Conservation (phyloP, 2,329 filamentous ascomycete genomes). For the Setomelanomma holmii region DNA sequence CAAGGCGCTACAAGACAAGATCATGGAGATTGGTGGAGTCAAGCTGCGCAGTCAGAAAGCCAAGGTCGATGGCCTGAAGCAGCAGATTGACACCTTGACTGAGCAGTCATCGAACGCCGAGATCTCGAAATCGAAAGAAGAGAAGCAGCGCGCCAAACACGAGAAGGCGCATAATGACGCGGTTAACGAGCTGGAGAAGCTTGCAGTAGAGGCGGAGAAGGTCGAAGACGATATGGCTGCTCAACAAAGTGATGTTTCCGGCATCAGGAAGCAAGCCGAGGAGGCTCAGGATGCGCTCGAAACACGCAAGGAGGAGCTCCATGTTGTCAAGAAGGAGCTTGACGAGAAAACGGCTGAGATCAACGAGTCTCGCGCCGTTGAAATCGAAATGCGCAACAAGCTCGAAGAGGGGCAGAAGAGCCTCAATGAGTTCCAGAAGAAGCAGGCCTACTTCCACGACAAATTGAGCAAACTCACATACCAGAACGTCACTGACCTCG, state of each 20-base stretch:
- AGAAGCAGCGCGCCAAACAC: conserved; percentile 88
- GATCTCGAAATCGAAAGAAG: conserved; percentile 87
- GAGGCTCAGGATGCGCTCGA: conserved; percentile 80
- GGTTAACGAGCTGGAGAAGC: conserved; percentile 76
- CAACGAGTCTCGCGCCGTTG: conserved; percentile 84
- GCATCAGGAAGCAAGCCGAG: conserved; percentile 75
- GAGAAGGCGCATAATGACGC: conserved; percentile 83
- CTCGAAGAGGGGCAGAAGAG: conserved; percentile 95
- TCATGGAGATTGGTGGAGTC: conserved; percentile 97
- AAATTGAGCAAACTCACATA: conserved; percentile 84
- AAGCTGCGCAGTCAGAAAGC: conserved; percentile 88
- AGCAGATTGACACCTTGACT: conserved; percentile 79
- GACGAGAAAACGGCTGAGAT: conserved; percentile 86
- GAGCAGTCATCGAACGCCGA: conserved; percentile 88
- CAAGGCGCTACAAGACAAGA: conserved; percentile 90
- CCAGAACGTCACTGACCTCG: conserved; percentile 72
- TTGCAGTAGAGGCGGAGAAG: conserved; percentile 75
- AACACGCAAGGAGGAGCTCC: conserved; percentile 80
- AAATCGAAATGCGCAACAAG: conserved; percentile 99
- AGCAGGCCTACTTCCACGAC: conserved; percentile 84
- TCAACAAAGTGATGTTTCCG: conserved; percentile 77
- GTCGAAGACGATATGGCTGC: conserved; percentile 79
- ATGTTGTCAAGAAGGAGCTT: conserved; percentile 79
- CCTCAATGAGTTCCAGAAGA: conserved; percentile 83
- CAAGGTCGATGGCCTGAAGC: conserved; percentile 84